Evolutionary conservation across 2,329 filamentous ascomycete genomes (phyloP).

Genomic region (Volutella citrinella): DNA sequence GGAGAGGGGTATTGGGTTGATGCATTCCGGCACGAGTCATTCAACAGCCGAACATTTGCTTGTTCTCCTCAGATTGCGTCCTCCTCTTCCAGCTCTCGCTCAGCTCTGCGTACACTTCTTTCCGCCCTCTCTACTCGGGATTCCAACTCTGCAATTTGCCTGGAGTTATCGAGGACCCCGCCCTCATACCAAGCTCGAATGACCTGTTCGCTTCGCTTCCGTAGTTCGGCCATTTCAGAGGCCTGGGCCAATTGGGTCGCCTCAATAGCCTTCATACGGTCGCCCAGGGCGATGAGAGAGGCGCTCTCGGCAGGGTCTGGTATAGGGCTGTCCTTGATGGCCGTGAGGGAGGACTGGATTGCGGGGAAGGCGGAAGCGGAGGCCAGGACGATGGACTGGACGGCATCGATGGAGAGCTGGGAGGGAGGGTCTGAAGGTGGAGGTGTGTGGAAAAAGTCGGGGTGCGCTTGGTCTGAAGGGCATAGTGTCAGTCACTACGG

Average conservation of each 20-base stretch:
- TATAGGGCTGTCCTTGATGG: conserved; percentile 53
- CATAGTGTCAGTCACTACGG: no score
- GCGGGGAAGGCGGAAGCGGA: conserved; percentile 54
- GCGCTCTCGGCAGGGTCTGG: conserved; percentile 55
- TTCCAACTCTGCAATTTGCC: conserved; percentile 70
- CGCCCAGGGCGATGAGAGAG: conserved; percentile 54
- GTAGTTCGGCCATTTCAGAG: conserved; percentile 60
- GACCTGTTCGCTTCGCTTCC: conserved; percentile 58
- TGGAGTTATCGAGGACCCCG: conserved; percentile 64
- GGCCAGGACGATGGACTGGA: conserved; percentile 54
- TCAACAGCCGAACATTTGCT: no score
- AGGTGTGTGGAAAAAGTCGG: conserved; percentile 52
- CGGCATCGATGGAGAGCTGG: conserved; percentile 48
- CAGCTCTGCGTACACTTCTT: conserved; percentile 60
- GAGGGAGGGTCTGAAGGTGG: conserved; percentile 45
- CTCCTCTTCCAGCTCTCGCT: conserved; percentile 38
- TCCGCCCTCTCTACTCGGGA: conserved; percentile 64
- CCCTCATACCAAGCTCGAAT: conserved; percentile 73
- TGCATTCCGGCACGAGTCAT: no score
- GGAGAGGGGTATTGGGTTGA: neutral
- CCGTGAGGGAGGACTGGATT: conserved; percentile 56
- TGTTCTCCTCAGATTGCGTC: conserved; percentile 26
- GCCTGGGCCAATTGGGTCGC: conserved; percentile 60
- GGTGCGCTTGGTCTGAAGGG: conserved; percentile 50
- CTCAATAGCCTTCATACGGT: conserved; percentile 60